A percentile compares a stretch with the other conserved stretches of the same genome.
Evolutionary conservation across 1,139 yeast genomes (phyloP).

Genomic region (Candida sanyaensis): DNA sequence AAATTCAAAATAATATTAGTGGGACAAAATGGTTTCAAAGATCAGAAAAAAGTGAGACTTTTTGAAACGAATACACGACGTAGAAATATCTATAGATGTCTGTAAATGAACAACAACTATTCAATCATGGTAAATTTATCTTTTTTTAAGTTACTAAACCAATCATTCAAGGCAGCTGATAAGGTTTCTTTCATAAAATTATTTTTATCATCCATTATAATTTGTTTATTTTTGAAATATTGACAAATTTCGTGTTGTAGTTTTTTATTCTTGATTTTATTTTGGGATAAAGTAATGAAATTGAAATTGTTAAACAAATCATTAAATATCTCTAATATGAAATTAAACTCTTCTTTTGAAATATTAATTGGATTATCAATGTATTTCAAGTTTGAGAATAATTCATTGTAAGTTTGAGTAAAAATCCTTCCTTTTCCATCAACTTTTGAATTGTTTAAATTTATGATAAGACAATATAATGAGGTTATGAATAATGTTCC

Average conservation of each 20-base stretch:
- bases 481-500: slow-evolving; percentile 3
- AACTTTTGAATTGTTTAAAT: slow-evolving; percentile 8
- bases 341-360: slow-evolving; percentile 3
- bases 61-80: not conserved
- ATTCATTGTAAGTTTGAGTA: slow-evolving; percentile 1
- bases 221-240: slow-evolving; percentile 4
- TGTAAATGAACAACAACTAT: too few relatives aligned
- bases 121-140: not conserved
- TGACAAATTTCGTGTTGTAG: slow-evolving; percentile 7
- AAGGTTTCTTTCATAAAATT: slow-evolving; percentile 9
- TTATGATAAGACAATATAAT: slow-evolving; percentile 8
- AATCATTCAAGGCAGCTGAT: slow-evolving; percentile 11
- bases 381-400: slow-evolving; percentile 7
- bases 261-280: slow-evolving; percentile 7
- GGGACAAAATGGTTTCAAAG: not conserved
- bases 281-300: slow-evolving; percentile 8
- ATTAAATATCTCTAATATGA: slow-evolving; percentile 6
- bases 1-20: not conserved
- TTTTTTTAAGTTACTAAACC: slow-evolving; percentile 9
- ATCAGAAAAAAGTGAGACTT: not conserved
- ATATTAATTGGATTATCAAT: slow-evolving; percentile 1
- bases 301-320: slow-evolving; percentile 10
- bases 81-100: too few relatives aligned
- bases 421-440: slow-evolving; percentile 4
- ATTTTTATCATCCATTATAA: slow-evolving; percentile 6